These are phyloP conservation scores for Noccaea caerulescens DNA, from an alignment of 345 rosid genomes.

Conservation along the genomic window DNA sequence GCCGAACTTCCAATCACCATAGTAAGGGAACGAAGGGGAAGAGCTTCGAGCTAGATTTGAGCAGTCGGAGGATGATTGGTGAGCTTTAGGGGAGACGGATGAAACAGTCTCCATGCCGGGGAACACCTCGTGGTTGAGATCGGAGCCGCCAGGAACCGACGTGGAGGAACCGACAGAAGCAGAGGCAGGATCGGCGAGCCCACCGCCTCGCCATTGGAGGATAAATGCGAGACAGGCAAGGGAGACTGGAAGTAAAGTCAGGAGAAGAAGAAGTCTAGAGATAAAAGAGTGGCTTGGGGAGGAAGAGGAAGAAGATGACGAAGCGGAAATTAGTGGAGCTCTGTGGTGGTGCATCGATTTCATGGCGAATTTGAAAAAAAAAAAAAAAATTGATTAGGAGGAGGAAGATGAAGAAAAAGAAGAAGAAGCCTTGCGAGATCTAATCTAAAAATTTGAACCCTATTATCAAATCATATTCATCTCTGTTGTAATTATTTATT, in stretches of 20 bases:
- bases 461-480: neutral
- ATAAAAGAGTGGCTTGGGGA: conserved; percentile 53
- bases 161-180: conserved; percentile 50
- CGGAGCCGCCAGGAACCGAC: conserved; percentile 72
- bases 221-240: conserved; percentile 84
- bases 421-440: conserved; percentile 22
- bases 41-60: conserved; percentile 59
- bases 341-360: conserved; percentile 66
- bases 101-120: conserved; percentile 87
- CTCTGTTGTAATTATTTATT: neutral
- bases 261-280: conserved; percentile 73
- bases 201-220: conserved; percentile 94
- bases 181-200: conserved; percentile 62
- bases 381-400: neutral
- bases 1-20: conserved; percentile 74
- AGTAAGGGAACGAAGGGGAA: conserved; percentile 84
- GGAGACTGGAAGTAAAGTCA: conserved; percentile 82
- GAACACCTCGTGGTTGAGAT: conserved; percentile 65
- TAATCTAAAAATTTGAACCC: conserved; percentile 21
- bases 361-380: conserved; percentile 50
- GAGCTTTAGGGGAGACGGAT: conserved; percentile 66
- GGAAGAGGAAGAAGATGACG: conserved; percentile 48
- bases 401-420: conserved; percentile 15
- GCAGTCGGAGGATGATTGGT: conserved; percentile 64
- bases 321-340: conserved; percentile 52